These are phyloP conservation scores for Fusarium illudens DNA, from an alignment of 2,329 filamentous ascomycete genomes.

Conservation along the genomic window DNA sequence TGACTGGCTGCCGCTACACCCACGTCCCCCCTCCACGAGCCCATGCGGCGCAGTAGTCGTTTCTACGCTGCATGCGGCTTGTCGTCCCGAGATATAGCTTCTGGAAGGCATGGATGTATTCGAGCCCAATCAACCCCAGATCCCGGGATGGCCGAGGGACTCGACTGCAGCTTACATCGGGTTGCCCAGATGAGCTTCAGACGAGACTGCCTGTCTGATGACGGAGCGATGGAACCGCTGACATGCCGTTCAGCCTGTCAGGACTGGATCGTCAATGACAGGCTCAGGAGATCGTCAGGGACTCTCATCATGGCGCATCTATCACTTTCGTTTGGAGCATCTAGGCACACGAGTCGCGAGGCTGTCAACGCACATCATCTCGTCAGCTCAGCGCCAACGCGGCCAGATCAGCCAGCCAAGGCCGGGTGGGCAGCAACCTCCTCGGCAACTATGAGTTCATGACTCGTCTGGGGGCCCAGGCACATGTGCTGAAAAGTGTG, in stretches of 20 bases:
- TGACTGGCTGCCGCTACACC: conserved; percentile 33
- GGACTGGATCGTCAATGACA: not conserved
- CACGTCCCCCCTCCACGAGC: conserved; percentile 17
- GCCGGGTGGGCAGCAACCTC: conserved; percentile 1
- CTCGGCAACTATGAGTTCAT: not conserved
- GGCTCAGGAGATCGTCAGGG: conserved; percentile 19
- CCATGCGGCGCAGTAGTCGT: conserved; percentile 21
- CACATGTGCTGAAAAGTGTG: conserved; percentile 21
- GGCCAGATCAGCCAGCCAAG: not conserved
- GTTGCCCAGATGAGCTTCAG: not conserved
- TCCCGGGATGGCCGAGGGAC: conserved; percentile 15
- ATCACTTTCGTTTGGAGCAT: conserved; percentile 1
- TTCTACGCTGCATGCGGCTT: conserved; percentile 16
- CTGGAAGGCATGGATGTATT: conserved; percentile 31
- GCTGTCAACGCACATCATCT: conserved; percentile 2
- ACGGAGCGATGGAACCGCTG: not conserved
- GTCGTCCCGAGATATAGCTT: conserved; percentile 22
- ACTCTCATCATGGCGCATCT: conserved; percentile 10
- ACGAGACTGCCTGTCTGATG: not conserved
- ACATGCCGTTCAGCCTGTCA: not conserved
- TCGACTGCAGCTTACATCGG: conserved; percentile 1
- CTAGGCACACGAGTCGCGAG: not conserved
- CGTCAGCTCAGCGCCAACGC: not conserved
- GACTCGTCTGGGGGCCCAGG: conserved; percentile 5
- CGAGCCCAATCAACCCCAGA: conserved; percentile 30